These are phyloP conservation scores for Gracilaria domingensis DNA, from an alignment of 23 red algal genomes.

Conservation along the genomic window DNA sequence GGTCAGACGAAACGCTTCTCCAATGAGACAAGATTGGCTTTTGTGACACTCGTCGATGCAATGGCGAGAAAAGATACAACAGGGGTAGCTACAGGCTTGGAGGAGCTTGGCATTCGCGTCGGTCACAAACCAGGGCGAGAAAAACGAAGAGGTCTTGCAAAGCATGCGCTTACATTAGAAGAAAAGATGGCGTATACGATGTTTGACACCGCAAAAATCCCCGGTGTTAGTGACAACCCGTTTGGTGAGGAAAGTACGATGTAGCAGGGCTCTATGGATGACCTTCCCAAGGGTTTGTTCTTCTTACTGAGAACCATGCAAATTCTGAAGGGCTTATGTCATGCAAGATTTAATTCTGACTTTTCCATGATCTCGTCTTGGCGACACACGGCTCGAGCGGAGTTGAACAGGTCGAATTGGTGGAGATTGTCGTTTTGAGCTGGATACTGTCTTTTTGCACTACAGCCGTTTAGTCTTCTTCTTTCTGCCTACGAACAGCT, in stretches of 20 bases:
- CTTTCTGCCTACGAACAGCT: too few species aligned
- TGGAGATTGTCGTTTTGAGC: not conserved
- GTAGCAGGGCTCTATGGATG: constrained; percentile 44
- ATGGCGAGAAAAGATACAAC: constrained; percentile 53
- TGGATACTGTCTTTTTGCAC: not conserved
- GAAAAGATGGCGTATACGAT: constrained; percentile 81
- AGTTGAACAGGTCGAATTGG: constrained; percentile 23
- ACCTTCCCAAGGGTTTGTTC: constrained; percentile 77
- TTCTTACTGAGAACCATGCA: constrained; percentile 85
- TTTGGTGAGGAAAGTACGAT: constrained; percentile 69
- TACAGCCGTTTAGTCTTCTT: too few species aligned
- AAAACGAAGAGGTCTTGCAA: not conserved
- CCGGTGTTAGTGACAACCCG: constrained; percentile 69
- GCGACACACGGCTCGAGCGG: constrained; percentile 28
- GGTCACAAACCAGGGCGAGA: not conserved
- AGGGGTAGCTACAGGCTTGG: constrained; percentile 47
- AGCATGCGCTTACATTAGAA: constrained; percentile 32
- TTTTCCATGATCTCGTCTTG: constrained; percentile 62
- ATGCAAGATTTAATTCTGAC: constrained; percentile 50
- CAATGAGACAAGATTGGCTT: constrained; percentile 25
- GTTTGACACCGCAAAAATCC: constrained; percentile 78
- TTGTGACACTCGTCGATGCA: constrained; percentile 77
- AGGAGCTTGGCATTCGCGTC: constrained; percentile 66
- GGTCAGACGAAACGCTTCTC: constrained; percentile 87
- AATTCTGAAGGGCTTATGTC: constrained; percentile 72